phyloP scores from a whole-genome alignment of 495 filamentous ascomycete species.

The Jackrogersella multiformis region DNA sequence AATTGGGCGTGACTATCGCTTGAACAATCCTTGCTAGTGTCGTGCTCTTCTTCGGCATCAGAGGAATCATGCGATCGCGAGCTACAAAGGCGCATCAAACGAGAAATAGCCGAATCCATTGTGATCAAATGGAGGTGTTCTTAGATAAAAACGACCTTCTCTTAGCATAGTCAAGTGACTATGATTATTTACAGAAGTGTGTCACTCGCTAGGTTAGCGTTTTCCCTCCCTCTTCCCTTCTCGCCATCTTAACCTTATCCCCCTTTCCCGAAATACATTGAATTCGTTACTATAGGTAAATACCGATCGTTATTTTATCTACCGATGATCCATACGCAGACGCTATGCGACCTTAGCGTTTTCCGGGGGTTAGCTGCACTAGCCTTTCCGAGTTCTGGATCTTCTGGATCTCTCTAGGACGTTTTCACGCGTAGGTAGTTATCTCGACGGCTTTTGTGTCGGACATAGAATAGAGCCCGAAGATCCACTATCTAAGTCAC shows the following conservation, averaged over 20 bases:
- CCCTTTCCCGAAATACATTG: too few relatives aligned
- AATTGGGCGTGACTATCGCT: background rate
- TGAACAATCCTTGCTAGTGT: background rate
- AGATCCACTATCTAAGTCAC: background rate
- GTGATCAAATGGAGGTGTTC: too few relatives aligned
- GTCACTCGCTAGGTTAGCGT: too few relatives aligned
- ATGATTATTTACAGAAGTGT: too few relatives aligned
- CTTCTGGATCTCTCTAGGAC: background rate
- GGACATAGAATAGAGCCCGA: background rate
- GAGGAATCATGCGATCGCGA: background rate
- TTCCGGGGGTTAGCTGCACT: background rate
- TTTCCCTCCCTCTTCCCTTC: too few relatives aligned
- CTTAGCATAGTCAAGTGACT: too few relatives aligned
- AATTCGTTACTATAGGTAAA: too few relatives aligned
- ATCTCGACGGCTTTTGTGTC: background rate
- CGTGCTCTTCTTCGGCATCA: background rate
- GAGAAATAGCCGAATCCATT: background rate
- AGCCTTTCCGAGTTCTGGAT: background rate
- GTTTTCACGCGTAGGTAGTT: background rate
- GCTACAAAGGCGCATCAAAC: background rate
- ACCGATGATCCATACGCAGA: background rate
- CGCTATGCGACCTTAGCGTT: background rate
- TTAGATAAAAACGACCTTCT: too few relatives aligned
- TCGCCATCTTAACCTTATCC: too few relatives aligned
- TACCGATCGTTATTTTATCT: too few relatives aligned